Base-by-base conservation (phyloP, 1,284 basidiomycete genomes). In the Ganoderma leucocontextum region DNA sequence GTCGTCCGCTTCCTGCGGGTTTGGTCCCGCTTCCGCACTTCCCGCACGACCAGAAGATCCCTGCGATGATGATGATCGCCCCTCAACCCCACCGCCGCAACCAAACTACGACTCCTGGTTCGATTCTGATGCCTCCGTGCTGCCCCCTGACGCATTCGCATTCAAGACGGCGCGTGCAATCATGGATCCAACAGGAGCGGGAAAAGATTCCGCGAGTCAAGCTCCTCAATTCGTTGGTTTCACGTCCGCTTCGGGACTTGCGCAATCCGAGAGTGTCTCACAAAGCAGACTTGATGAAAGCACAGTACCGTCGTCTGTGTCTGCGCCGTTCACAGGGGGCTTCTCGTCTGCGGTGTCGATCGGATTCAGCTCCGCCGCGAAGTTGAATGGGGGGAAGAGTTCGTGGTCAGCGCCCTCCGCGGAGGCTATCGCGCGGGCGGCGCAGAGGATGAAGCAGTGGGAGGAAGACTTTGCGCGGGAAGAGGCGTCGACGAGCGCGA, bases 101-200 rank as follows among this genome's bases (percentile, higher is more conserved):
- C 84, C 86, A 58, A 85, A 89, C 70, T 83, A 84, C 70, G 82
- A 84, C n/a, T 78, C 83, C 4, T 91, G 89, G 89, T 91, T 92
- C 76, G 79, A 83, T 63, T 75, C 85, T 0, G 80, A 83, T 62
- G 76, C 85, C 1, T 70, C 74, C 5, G 49, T 59, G 6, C 65
- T 75, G 17, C 70, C 72, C 17, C 63, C 66, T 13, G 72, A 65
- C 2, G 71, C 70, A 2, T 72, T 76, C 53, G 63, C 63, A 5
- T 78, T 79, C 70, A 69, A 74, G 60, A 74, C 75, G 6, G 78
- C 78, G 0, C 74, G 70, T 33, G 57, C 66, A 8, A n/a, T 77
- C 5, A 58, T 66, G 29, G 29, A 64, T 1, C 22, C 58, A n/a
- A 39, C 60, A 4, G 60, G 47, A 4, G 53, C 62, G 0, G 59